Percentiles rank a stretch among this genome's conserved stretches.
These are phyloP conservation scores for Ganoderma leucocontextum DNA, from an alignment of 1,284 basidiomycete species.

Conservation along the genomic window DNA sequence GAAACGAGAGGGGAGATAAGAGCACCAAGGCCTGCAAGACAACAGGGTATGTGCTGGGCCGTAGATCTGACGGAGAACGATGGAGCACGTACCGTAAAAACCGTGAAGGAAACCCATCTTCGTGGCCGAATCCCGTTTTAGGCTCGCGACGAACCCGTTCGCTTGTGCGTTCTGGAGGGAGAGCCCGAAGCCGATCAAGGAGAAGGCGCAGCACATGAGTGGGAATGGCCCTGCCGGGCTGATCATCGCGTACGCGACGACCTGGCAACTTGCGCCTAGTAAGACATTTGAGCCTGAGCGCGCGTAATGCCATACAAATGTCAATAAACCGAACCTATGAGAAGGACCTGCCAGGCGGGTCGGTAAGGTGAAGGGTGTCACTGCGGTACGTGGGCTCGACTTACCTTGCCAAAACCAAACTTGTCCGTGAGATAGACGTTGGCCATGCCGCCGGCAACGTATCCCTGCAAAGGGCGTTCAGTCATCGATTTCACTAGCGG, in stretches of 20 bases:
- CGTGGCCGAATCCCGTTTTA: slow-evolving; percentile 51
- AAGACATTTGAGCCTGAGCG: background rate
- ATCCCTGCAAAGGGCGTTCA: slow-evolving; percentile 49
- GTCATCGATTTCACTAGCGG: background rate
- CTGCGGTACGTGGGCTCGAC: background rate
- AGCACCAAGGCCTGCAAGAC: slow-evolving; percentile 59
- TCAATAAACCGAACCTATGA: background rate
- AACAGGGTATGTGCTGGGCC: background rate
- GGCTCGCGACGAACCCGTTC: slow-evolving; percentile 61
- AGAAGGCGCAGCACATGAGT: slow-evolving; percentile 66
- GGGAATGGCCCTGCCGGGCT: slow-evolving; percentile 73
- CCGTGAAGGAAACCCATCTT: slow-evolving; percentile 67
- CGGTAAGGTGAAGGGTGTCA: background rate
- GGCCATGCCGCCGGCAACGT: slow-evolving; percentile 56
- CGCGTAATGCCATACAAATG: background rate
- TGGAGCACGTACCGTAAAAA: slow-evolving; percentile 49
- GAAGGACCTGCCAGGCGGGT: slow-evolving; percentile 41
- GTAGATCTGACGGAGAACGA: too few species aligned
- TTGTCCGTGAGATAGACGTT: slow-evolving; percentile 65
- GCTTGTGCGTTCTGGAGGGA: slow-evolving; percentile 59
- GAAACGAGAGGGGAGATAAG: slow-evolving; percentile 65
- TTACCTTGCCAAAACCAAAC: slow-evolving; percentile 68
- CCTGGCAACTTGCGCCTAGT: slow-evolving; percentile 52
- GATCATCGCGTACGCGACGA: slow-evolving; percentile 54
- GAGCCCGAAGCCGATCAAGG: slow-evolving; percentile 69